Evolutionary conservation across 306 rosid genomes (phyloP), one percentile per base, ranked within the genome.

Genomic region (Hylodesmum podocarpum): DNA sequence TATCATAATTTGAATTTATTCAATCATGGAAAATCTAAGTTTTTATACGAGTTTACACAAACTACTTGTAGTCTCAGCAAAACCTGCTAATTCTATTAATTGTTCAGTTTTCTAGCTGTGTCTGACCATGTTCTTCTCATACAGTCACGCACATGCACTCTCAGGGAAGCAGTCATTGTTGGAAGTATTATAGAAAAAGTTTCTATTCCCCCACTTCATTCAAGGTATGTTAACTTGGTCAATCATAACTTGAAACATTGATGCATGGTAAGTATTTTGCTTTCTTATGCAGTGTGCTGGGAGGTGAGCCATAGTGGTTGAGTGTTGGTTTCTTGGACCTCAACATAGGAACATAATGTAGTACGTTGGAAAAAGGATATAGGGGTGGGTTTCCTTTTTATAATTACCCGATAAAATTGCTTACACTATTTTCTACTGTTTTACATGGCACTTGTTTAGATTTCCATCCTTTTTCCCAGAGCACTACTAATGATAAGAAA

Each of bases 151-250:
- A 91, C 96, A 33, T 94, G 97, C 76, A 90, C 82, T 78, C 86
- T 90, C 55, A 90, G 97, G 81, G 98, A 95, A 87, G 98, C 98
- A 70, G 98, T 95, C 66, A 88, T 95, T 59, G 46, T 92, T 74
- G 98, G 98, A 46, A 92, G 98, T 85, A 82, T 95, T 83, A 41
- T 95, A 46, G 88, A 92, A 79, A 95, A 95, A 81, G 86, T 87
- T 67, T 86, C 97, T 55, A 89, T 92, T 87, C 98, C 97, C 49
- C 84, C 91, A 37, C 97, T 90, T 82, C 97, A 95, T 89, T 95
- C 98, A 81, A 90, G 97, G 98, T 93, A 82, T 75, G 80, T 64
- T 44, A 51, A 37, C 79, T 40, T 28, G 24, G 36, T 21, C 73
- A 49, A 39, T 47, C 41, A 61, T 70, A 57, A 54, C 27, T 69